Evolutionary conservation across 768 basidiomycete genomes (phyloP).

Genomic region (Sporobolomyces roseus): DNA sequence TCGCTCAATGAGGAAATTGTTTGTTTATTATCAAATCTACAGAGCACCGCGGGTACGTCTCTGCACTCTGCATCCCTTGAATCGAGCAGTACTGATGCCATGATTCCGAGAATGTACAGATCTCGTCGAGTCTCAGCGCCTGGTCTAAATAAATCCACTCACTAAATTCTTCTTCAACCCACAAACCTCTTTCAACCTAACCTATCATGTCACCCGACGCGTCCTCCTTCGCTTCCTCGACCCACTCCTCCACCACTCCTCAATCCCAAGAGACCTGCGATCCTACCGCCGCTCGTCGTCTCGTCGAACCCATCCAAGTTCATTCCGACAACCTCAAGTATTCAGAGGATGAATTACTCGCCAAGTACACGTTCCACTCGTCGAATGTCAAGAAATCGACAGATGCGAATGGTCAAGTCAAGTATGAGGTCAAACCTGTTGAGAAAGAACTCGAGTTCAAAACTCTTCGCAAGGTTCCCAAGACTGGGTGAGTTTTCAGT

Average conservation of each 20-base stretch:
- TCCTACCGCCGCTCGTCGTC: constrained; percentile 77
- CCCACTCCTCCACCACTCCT: neutral
- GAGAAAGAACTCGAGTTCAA: constrained; percentile 82
- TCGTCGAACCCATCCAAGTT: constrained; percentile 65
- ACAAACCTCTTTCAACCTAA: neutral
- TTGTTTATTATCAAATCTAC: neutral
- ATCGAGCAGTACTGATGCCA: no score
- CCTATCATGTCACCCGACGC: constrained; percentile 32
- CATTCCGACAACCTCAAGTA: constrained; percentile 76
- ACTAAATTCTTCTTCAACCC: constrained; percentile 13
- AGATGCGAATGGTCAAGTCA: constrained; percentile 50
- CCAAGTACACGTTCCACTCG: constrained; percentile 76
- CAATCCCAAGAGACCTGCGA: constrained; percentile 55
- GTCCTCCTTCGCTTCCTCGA: constrained; percentile 2
- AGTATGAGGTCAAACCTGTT: constrained; percentile 76
- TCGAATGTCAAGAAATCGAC: constrained; percentile 49
- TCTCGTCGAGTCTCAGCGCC: constrained; percentile 33
- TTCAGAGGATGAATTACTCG: constrained; percentile 73
- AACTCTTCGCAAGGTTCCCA: constrained; percentile 76
- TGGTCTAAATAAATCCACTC: constrained; percentile 13
- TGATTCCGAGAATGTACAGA: constrained; percentile 2
- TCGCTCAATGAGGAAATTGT: no score
- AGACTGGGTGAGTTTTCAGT: constrained; percentile 57
- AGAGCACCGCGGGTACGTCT: constrained; percentile 4
- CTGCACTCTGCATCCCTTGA: neutral